Evolutionary conservation across 139 green algal species (phyloP).

Genomic region (Coccomyxa sp.): DNA sequence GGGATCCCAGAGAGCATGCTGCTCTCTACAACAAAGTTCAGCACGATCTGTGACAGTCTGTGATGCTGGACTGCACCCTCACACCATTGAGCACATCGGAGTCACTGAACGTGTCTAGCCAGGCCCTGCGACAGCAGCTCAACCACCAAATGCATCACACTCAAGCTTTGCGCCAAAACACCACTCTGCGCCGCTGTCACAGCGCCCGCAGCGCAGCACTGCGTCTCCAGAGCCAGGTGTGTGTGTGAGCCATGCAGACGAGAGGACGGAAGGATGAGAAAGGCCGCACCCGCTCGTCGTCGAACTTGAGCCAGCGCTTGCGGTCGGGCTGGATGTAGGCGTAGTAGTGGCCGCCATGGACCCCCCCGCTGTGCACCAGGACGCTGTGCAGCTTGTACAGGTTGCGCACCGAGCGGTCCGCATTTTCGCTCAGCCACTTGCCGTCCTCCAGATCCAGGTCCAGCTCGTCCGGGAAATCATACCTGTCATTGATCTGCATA

Average conservation of each 20-base stretch:
- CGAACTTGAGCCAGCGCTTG: slow-evolving; percentile 90
- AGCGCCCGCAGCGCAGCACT: no score
- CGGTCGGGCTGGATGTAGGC: slow-evolving; percentile 73
- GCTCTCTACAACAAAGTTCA: background rate
- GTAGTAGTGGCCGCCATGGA: slow-evolving; percentile 97
- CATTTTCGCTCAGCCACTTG: slow-evolving; percentile 63
- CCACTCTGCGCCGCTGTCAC: no score
- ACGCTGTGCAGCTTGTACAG: slow-evolving; percentile 84
- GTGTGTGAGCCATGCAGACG: no score
- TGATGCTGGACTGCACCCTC: no score
- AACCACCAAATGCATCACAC: no score
- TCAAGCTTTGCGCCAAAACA: no score
- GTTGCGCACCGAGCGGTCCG: slow-evolving; percentile 74
- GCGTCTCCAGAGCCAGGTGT: no score
- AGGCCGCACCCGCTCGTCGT: slow-evolving; percentile 92
- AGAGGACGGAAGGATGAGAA: no score
- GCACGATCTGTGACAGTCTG: background rate
- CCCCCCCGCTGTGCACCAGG: slow-evolving; percentile 92
- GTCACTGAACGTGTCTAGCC: no score
- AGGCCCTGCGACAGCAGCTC: no score
- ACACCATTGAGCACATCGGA: no score
- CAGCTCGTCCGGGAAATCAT: slow-evolving; percentile 89
- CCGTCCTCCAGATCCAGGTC: slow-evolving; percentile 75
- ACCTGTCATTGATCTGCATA: slow-evolving; percentile 90
- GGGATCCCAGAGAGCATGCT: background rate